These are phyloP conservation scores for Phytophthora hibernalis DNA, from an alignment of 352 stramenopile genomes.

Conservation along the genomic window DNA sequence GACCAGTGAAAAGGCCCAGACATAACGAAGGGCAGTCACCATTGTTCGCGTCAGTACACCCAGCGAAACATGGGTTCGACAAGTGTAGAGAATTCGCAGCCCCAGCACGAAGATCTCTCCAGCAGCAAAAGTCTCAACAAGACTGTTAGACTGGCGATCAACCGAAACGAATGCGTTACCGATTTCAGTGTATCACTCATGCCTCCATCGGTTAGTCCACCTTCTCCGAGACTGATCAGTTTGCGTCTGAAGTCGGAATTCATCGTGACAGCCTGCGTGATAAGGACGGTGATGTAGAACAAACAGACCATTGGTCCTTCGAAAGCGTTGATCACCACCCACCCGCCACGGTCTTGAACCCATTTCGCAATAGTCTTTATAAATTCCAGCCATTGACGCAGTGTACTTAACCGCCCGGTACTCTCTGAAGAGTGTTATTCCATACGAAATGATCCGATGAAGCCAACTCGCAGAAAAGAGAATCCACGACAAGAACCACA, in stretches of 20 bases:
- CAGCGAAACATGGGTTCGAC: slow-evolving; percentile 62
- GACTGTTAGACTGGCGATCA: slow-evolving; percentile 41
- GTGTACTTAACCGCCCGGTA: background rate
- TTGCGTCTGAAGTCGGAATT: slow-evolving; percentile 48
- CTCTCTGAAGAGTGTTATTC: slow-evolving; percentile 18
- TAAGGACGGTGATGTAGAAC: slow-evolving; percentile 58
- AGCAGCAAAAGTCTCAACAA: slow-evolving; percentile 47
- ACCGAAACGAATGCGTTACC: slow-evolving; percentile 33
- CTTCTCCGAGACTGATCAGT: slow-evolving; percentile 42
- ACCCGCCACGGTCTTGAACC: slow-evolving; percentile 46
- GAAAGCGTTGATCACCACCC: slow-evolving; percentile 39
- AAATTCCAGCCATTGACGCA: slow-evolving; percentile 19
- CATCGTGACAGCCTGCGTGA: slow-evolving; percentile 49
- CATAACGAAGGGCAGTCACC: slow-evolving; percentile 49
- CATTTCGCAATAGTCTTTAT: slow-evolving; percentile 26
- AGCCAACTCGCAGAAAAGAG: slow-evolving; percentile 23
- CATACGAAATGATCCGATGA: slow-evolving; percentile 26
- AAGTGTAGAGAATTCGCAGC: slow-evolving; percentile 52
- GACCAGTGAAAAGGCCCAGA: slow-evolving; percentile 63
- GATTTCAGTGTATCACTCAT: slow-evolving; percentile 21
- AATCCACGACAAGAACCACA: slow-evolving; percentile 41
- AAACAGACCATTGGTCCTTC: slow-evolving; percentile 23
- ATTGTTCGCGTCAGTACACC: slow-evolving; percentile 71
- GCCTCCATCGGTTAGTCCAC: slow-evolving; percentile 33
- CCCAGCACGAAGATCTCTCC: slow-evolving; percentile 43